Percentiles rank a stretch among this genome's conserved stretches.
These are phyloP conservation scores for Salix brachista DNA, from an alignment of 345 rosid genomes.

Conservation along the genomic window DNA sequence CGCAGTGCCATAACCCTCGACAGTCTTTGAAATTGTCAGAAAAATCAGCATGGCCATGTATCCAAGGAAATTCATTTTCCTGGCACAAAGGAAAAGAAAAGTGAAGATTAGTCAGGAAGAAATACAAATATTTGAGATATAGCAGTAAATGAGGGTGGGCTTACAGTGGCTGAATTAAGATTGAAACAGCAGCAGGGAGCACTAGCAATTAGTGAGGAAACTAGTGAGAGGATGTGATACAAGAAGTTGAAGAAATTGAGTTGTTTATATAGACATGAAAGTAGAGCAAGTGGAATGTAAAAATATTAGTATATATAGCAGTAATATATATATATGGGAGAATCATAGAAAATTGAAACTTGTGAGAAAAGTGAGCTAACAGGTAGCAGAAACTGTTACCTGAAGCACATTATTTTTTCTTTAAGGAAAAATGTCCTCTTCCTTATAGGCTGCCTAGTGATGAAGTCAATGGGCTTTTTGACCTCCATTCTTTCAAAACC, in stretches of 20 bases:
- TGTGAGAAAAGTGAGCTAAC: conserved; percentile 15
- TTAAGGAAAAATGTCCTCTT: not conserved
- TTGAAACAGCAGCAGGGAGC: not conserved
- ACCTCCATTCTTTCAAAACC: conserved; percentile 7
- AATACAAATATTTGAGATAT: too few relatives aligned
- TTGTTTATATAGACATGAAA: conserved; percentile 30
- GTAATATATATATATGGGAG: not conserved
- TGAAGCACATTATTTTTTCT: not conserved
- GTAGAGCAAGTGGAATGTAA: not conserved
- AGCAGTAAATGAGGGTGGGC: not conserved
- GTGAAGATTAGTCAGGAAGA: not conserved
- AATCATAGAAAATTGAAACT: not conserved
- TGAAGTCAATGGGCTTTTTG: conserved; percentile 19
- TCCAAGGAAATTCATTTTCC: conserved; percentile 26
- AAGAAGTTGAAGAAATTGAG: conserved; percentile 6
- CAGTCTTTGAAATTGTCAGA: conserved; percentile 10
- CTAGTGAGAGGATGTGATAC: not conserved
- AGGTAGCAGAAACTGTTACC: conserved; percentile 20
- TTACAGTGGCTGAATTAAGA: not conserved
- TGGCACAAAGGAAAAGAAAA: not conserved
- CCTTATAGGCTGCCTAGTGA: not conserved
- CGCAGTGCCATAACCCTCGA: conserved; percentile 16
- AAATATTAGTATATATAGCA: too few relatives aligned
- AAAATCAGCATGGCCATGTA: conserved; percentile 17
- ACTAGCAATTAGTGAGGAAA: not conserved